Evolutionary conservation across 805 yeast genomes (phyloP).

Genomic region (Sugiyamaella chiloensis): DNA sequence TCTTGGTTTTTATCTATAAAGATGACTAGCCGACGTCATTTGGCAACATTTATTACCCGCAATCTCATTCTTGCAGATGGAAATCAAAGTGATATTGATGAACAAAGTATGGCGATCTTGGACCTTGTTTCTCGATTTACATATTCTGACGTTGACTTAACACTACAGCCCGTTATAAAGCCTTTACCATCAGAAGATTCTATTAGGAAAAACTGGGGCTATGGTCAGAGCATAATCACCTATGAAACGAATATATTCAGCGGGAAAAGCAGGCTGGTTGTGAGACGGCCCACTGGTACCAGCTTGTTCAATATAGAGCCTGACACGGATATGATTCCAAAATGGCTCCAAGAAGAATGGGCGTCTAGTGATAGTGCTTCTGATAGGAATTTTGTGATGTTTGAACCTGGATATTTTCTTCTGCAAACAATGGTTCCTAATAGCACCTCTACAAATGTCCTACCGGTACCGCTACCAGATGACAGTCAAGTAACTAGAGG

Average conservation of each 20-base stretch:
- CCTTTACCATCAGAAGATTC: constrained; percentile 10
- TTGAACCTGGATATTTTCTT: constrained; percentile 47
- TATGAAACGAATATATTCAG: constrained; percentile 50
- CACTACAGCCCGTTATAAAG: constrained; percentile 33
- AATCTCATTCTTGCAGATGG: constrained; percentile 48
- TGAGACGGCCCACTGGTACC: constrained; percentile 68
- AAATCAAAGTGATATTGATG: constrained; percentile 35
- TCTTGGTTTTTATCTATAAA: constrained; percentile 69
- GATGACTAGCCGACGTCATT: constrained; percentile 51
- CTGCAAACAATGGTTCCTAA: constrained; percentile 50
- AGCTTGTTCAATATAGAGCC: constrained; percentile 43
- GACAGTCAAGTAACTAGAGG: constrained; percentile 51
- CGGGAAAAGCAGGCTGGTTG: constrained; percentile 50
- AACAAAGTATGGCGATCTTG: constrained; percentile 57
- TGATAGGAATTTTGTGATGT: constrained; percentile 14
- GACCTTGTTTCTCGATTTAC: constrained; percentile 70
- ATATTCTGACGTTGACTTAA: constrained; percentile 57
- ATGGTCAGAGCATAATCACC: constrained; percentile 55
- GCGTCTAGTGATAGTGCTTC: constrained; percentile 12
- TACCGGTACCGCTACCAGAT: constrained; percentile 52
- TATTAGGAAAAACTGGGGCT: constrained; percentile 49
- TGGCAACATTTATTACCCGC: constrained; percentile 62
- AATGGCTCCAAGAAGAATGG: constrained; percentile 8
- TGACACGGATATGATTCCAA: constrained; percentile 20
- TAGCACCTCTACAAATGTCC: constrained; percentile 33